phyloP scores from a whole-genome alignment of 495 filamentous ascomycete species.

The Usnea hakonensis region DNA sequence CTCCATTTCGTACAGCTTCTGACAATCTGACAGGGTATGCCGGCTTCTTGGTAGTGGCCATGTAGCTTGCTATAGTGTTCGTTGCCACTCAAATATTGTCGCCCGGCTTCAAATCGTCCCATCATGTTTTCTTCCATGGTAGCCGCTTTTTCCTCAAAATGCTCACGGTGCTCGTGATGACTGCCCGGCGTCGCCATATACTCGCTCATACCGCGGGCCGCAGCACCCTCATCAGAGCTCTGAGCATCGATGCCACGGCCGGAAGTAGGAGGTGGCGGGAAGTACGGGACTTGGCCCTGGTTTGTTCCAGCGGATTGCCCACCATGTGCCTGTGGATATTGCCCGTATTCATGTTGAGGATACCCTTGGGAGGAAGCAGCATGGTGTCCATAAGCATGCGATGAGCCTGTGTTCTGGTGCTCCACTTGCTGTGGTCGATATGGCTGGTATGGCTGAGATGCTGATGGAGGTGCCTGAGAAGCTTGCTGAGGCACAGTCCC shows the following conservation, averaged over 20 bases:
- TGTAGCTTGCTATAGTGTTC: constrained; percentile 17
- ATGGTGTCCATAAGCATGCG: neutral
- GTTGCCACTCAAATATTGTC: constrained; percentile 28
- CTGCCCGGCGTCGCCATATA: neutral
- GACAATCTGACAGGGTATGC: constrained; percentile 58
- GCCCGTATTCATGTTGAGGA: constrained; percentile 9
- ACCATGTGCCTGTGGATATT: constrained; percentile 7
- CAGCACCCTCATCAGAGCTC: constrained; percentile 31
- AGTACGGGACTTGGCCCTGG: constrained; percentile 35
- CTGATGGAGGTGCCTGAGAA: constrained; percentile 15
- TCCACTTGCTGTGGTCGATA: neutral
- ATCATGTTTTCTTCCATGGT: constrained; percentile 35
- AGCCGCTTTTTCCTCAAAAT: constrained; percentile 21
- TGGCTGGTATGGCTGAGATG: constrained; percentile 19
- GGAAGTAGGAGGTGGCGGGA: constrained; percentile 35
- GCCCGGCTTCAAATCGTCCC: constrained; percentile 40
- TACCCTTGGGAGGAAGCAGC: neutral
- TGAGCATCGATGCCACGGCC: constrained; percentile 36
- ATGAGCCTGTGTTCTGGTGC: neutral
- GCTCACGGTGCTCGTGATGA: constrained; percentile 14
- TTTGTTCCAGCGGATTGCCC: constrained; percentile 14
- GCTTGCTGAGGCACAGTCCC: constrained; percentile 16
- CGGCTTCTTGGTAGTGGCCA: constrained; percentile 29
- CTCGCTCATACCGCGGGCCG: constrained; percentile 14
- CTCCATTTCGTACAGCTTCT: constrained; percentile 70